These are phyloP conservation scores for Fraxinus floribunda DNA, from an alignment of 305 asterid genomes.

Conservation along the genomic window DNA sequence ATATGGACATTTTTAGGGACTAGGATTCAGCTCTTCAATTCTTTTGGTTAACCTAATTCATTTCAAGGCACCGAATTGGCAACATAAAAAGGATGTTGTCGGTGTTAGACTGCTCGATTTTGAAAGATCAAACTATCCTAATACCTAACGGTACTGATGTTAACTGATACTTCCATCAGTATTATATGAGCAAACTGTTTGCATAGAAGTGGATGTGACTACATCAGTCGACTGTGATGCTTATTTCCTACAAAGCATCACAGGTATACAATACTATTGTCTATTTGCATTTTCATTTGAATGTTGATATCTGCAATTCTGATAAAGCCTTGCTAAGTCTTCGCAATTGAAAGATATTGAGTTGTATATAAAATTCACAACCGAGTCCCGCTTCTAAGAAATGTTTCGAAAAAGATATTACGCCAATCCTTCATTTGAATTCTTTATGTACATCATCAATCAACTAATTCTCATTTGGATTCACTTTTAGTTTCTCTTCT, in stretches of 20 bases:
- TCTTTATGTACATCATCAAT: background rate
- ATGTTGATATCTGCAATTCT: background rate
- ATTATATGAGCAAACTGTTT: background rate
- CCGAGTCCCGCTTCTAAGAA: background rate
- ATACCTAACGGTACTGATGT: background rate
- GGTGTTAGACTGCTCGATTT: background rate
- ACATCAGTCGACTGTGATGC: background rate
- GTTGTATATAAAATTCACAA: background rate
- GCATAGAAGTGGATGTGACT: background rate
- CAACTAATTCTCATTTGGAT: constrained; percentile 2
- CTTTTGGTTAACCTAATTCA: constrained; percentile 6
- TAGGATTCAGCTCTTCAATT: constrained; percentile 4
- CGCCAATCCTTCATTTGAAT: background rate
- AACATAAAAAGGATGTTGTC: background rate
- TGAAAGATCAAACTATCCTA: constrained; percentile 5
- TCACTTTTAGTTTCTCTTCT: background rate
- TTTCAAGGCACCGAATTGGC: constrained; percentile 8
- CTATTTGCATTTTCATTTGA: constrained; percentile 1
- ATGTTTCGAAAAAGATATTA: background rate
- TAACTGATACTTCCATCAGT: background rate
- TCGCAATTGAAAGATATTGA: background rate
- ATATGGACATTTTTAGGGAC: constrained; percentile 17
- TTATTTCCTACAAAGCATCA: background rate
- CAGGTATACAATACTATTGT: background rate
- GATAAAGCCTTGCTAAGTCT: background rate